Evolutionary conservation across 2,329 filamentous ascomycete genomes (phyloP).

Genomic region (Hymenoscyphus linearis): DNA sequence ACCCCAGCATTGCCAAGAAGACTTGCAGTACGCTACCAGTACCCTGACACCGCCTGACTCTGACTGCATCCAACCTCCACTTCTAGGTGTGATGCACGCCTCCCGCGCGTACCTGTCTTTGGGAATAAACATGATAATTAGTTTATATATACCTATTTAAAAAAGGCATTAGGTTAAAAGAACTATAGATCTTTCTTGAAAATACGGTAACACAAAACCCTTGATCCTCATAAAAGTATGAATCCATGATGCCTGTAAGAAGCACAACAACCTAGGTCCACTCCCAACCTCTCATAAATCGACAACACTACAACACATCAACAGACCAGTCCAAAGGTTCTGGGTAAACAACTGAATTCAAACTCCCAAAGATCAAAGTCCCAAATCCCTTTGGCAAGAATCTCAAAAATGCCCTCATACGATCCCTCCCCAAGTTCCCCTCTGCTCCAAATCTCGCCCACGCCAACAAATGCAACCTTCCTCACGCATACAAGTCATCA

Average conservation of each 20-base stretch:
- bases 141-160: too few species aligned
- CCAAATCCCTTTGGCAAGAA: too few species aligned
- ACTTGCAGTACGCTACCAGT: not conserved
- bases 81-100: not conserved
- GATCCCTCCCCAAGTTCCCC: not conserved
- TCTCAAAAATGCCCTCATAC: not conserved
- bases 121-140: too few species aligned
- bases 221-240: too few species aligned
- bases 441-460: slow-evolving; percentile 10
- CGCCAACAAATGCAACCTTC: slow-evolving; percentile 16
- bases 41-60: not conserved
- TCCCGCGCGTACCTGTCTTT: too few species aligned
- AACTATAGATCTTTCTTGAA: too few species aligned
- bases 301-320: too few species aligned
- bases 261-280: too few species aligned
- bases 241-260: too few species aligned
- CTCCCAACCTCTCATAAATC: too few species aligned
- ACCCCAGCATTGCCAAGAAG: not conserved
- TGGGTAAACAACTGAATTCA: not conserved
- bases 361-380: not conserved
- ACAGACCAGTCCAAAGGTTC: not conserved
- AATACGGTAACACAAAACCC: too few species aligned
- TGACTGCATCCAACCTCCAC: not conserved
- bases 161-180: too few species aligned
- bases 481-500: slow-evolving; percentile 44